Conservation (phyloP, 768 basidiomycete genomes). For the Boletus tylopilopsis region DNA sequence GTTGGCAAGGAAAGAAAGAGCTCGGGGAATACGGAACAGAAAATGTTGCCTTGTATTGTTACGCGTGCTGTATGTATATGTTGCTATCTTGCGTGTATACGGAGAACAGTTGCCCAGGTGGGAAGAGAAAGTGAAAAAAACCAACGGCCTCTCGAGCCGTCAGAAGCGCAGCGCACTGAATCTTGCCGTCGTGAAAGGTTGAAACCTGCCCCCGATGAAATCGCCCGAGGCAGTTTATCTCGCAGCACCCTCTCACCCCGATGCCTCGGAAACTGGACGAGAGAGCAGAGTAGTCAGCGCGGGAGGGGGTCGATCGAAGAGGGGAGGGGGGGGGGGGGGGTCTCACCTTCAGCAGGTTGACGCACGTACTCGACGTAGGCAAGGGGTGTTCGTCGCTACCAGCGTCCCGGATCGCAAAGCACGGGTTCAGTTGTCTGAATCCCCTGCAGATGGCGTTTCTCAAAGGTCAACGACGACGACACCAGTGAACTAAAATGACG, state of each 20-base stretch:
- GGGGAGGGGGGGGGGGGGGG: neutral
- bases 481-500: conserved; percentile 27
- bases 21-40: conserved; percentile 13
- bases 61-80: conserved; percentile 7
- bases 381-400: conserved; percentile 68
- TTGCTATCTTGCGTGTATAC: neutral
- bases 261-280: conserved; percentile 64
- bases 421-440: conserved; percentile 83
- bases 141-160: neutral
- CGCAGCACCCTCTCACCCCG: conserved; percentile 58
- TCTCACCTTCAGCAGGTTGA: conserved; percentile 83
- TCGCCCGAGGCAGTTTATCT: conserved; percentile 79
- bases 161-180: no score
- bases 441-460: no score
- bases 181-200: conserved; percentile 69
- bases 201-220: conserved; percentile 86
- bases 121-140: neutral
- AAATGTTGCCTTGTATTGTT: neutral
- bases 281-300: neutral
- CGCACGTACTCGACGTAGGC: conserved; percentile 81
- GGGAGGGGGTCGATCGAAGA: neutral
- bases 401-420: conserved; percentile 84
- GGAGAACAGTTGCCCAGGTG: neutral
- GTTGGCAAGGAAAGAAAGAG: neutral
- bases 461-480: no score